These are phyloP conservation scores for Boletus sp. DNA, from an alignment of 768 basidiomycete genomes.

Conservation along the genomic window DNA sequence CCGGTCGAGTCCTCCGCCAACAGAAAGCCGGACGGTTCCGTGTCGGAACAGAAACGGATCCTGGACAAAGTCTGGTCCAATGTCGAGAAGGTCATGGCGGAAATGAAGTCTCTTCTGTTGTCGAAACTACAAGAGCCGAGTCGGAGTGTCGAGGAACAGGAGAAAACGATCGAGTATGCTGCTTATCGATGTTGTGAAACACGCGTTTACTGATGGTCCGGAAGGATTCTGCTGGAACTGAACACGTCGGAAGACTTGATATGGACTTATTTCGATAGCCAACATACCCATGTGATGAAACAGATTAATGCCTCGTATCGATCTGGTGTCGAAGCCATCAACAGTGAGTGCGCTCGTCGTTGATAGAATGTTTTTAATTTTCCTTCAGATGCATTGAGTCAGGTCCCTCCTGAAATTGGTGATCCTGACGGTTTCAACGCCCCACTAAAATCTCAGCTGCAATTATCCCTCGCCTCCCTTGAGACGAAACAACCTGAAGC, in stretches of 20 bases:
- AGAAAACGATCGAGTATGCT: conserved; percentile 91
- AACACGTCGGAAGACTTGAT: conserved; percentile 85
- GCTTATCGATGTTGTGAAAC: background rate
- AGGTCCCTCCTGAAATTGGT: conserved; percentile 33
- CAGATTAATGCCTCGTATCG: conserved; percentile 67
- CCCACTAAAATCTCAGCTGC: conserved; percentile 56
- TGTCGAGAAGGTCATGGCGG: conserved; percentile 94
- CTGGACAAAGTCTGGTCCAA: conserved; percentile 95
- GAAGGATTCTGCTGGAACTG: conserved; percentile 84
- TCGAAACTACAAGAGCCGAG: conserved; percentile 78
- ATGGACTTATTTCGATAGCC: conserved; percentile 94
- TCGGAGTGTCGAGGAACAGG: conserved; percentile 86
- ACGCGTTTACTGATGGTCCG: conserved; percentile 6
- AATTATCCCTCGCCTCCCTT: conserved; percentile 54
- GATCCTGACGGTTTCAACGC: conserved; percentile 40
- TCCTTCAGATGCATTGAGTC: conserved; percentile 47
- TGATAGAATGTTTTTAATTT: conserved; percentile 4
- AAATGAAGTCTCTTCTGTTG: conserved; percentile 81
- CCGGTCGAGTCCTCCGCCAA: conserved; percentile 67
- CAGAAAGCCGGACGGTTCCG: conserved; percentile 44
- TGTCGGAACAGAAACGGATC: conserved; percentile 86
- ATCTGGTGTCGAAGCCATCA: conserved; percentile 47
- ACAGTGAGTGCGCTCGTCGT: conserved; percentile 36
- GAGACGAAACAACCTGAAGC: conserved; percentile 63
- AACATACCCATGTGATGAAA: conserved; percentile 82